These are phyloP conservation scores for Fraxinus dipetala DNA, from an alignment of 305 asterid genomes.

Conservation along the genomic window DNA sequence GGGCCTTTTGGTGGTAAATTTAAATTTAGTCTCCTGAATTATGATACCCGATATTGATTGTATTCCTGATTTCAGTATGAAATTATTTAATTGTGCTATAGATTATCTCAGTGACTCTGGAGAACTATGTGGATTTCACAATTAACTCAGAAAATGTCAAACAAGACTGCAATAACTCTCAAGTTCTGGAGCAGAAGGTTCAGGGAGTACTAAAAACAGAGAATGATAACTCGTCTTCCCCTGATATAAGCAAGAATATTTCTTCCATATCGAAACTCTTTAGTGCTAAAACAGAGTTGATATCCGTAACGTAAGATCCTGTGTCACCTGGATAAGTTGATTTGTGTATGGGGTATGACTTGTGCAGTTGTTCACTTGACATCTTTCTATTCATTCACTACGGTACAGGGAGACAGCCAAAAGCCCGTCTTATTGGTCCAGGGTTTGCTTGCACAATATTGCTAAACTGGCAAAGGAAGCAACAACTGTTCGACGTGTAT, in stretches of 20 bases:
- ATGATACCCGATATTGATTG: not conserved
- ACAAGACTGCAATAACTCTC: constrained; percentile 19
- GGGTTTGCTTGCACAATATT: constrained; percentile 43
- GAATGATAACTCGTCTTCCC: constrained; percentile 31
- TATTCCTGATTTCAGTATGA: constrained; percentile 1
- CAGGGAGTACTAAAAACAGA: constrained; percentile 32
- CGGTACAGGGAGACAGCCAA: constrained; percentile 38
- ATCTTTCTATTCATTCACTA: constrained; percentile 17
- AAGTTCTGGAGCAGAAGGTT: constrained; percentile 29
- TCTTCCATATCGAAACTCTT: constrained; percentile 28
- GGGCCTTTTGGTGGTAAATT: not conserved
- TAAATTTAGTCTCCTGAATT: not conserved
- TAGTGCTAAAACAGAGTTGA: constrained; percentile 30
- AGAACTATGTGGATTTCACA: constrained; percentile 39
- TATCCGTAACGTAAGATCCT: constrained; percentile 33
- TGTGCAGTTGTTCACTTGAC: constrained; percentile 4
- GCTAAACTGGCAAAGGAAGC: constrained; percentile 49
- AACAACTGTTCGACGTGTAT: constrained; percentile 49
- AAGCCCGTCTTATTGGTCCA: constrained; percentile 49
- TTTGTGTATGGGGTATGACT: not conserved
- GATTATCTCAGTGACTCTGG: constrained; percentile 52
- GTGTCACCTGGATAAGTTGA: not conserved
- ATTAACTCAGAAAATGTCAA: constrained; percentile 27
- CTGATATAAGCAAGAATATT: constrained; percentile 34
- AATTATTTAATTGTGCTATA: constrained; percentile 23